phyloP scores from a whole-genome alignment of 2,329 filamentous ascomycete genomes.

The Clonostachys chloroleuca region DNA sequence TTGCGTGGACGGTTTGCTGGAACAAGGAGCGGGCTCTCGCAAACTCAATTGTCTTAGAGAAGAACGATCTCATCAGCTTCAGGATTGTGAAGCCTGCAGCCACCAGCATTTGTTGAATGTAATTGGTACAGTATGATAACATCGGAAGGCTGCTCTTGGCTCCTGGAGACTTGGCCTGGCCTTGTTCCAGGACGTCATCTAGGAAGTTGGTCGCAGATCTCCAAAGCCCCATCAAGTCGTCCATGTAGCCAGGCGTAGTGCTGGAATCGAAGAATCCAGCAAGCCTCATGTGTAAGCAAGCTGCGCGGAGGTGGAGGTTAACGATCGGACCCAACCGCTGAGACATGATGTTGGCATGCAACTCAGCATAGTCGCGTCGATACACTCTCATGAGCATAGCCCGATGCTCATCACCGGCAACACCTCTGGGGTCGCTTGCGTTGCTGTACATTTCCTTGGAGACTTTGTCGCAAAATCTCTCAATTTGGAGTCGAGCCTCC shows the following conservation, averaged over 20 bases:
- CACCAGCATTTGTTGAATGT: constrained; percentile 83
- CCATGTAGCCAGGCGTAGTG: constrained; percentile 64
- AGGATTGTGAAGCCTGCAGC: constrained; percentile 73
- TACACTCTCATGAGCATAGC: constrained; percentile 64
- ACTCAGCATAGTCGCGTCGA: constrained; percentile 58
- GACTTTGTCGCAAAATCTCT: constrained; percentile 72
- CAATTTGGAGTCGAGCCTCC: constrained; percentile 64
- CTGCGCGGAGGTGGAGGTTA: constrained; percentile 66
- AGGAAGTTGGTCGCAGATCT: constrained; percentile 67
- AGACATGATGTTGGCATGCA: constrained; percentile 56
- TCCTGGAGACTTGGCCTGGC: constrained; percentile 39
- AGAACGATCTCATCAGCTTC: constrained; percentile 75
- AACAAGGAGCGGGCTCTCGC: constrained; percentile 65
- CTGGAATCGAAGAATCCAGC: constrained; percentile 80
- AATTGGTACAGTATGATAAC: constrained; percentile 66
- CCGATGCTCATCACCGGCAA: constrained; percentile 63
- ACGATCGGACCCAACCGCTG: constrained; percentile 53
- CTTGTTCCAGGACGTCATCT: constrained; percentile 55
- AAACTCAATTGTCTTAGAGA: constrained; percentile 67
- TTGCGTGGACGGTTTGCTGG: constrained; percentile 63
- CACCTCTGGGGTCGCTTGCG: constrained; percentile 65
- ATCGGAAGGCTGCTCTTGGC: constrained; percentile 46
- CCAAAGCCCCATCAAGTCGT: constrained; percentile 73
- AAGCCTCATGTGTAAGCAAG: constrained; percentile 69
- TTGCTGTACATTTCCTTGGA: constrained; percentile 79